Evolutionary conservation across 257 asterid species (phyloP).

Genomic region (Parsonsia alboflavescens): DNA sequence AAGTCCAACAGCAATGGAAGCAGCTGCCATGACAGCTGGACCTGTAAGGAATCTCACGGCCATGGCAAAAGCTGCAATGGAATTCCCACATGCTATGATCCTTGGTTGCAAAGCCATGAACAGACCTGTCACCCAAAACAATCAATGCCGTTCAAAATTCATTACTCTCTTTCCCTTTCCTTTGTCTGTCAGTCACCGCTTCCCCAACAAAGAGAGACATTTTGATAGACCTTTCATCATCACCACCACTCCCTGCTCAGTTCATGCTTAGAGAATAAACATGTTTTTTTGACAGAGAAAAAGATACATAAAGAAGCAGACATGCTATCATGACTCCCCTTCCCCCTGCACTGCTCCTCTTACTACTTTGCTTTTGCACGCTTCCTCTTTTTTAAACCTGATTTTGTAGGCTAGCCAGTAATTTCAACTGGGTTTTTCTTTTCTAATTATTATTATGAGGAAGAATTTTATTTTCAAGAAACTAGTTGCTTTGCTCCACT

Average conservation of each 20-base stretch:
- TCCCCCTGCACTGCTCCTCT: slow-evolving; percentile 20
- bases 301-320: slow-evolving; percentile 22
- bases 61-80: slow-evolving; percentile 80
- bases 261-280: slow-evolving; percentile 14
- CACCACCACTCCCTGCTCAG: slow-evolving; percentile 19
- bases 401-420: slow-evolving; percentile 16
- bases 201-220: slow-evolving; percentile 6
- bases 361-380: slow-evolving; percentile 42
- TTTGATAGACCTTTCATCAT: slow-evolving; percentile 22
- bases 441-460: slow-evolving; percentile 12
- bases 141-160: slow-evolving; percentile 1
- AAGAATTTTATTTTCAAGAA: not conserved
- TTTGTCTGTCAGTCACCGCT: not conserved
- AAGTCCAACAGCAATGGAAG: slow-evolving; percentile 96
- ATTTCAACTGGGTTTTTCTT: slow-evolving; percentile 9
- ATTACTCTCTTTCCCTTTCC: slow-evolving; percentile 1
- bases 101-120: slow-evolving; percentile 98
- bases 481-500: slow-evolving; percentile 20
- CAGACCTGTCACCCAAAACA: slow-evolving; percentile 51
- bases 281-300: slow-evolving; percentile 16
- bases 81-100: slow-evolving; percentile 97
- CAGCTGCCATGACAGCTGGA: slow-evolving; percentile 99
- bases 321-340: slow-evolving; percentile 42
- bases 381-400: slow-evolving; percentile 22
- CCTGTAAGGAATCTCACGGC: slow-evolving; percentile 98